Base-by-base conservation (phyloP, 2,329 filamentous ascomycete species). In the Colletotrichum cereale region DNA sequence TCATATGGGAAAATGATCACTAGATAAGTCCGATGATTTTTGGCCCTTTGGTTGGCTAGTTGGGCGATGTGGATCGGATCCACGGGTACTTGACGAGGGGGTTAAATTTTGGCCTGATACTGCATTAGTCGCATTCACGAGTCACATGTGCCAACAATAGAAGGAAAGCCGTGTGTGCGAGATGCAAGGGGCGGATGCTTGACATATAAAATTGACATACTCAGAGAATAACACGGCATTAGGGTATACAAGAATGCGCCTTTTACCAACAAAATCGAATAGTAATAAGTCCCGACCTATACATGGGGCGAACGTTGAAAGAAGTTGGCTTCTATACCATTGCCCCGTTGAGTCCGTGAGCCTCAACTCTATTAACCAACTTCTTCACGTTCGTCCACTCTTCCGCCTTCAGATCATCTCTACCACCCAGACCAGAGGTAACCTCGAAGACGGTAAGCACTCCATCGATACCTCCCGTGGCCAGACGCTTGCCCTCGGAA, bases 311-410 rank as follows among this genome's bases (percentile, higher is more conserved):
- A 80, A 83, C 73, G 80, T 81, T 18, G 21, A 58, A 16, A 55
- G 58, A 40, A 58, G 53, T 42, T 60, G 62, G 48, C 48, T 31
- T 66, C 62, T 72, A 72, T 55, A 81, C 79, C 74, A 85, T 81
- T 24, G 82, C 82, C n/a, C 85, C 85, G 61, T 86, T 87, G 50
- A 85, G 80, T 2, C 86, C 85, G n/a, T 84, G 84, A 21, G 86
- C 86, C 82, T 97, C 95, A 72, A 96, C 83, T 76, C 92, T 89
- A 52, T 89, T 91, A 31, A 98, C 89, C 78, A 98, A 85, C 82
- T 94, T 95, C 90, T 98, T 98, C 75, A 99, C 93, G 44, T 89
- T 93, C 7, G 92, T 89, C 96, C 96, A 99, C 80, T 98, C 96
- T 77, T 99, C 96, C 63, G 90, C 90, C 79, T 93, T 92, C 48